Evolutionary conservation across 148 eudicot genomes (phyloP), one percentile per base, ranked within the genome.

Genomic region (Arbutus unedo): DNA sequence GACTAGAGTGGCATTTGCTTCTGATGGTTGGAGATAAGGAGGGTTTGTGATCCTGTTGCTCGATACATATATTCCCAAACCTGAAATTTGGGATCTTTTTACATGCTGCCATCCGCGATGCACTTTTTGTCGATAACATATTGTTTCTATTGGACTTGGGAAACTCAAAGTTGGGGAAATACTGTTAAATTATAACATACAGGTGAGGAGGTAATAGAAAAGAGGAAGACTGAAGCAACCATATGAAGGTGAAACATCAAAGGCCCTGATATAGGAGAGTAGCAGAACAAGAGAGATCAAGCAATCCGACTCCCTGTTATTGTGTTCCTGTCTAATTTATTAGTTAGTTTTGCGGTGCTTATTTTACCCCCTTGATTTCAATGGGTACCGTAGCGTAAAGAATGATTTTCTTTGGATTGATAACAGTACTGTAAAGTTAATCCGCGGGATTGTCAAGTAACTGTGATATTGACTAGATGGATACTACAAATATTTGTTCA

Each of bases 341-440:
- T 71, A 38, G 73, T 55, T 60, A 43, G 21, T 64, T 79, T 79
- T 47, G 54, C 59, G 23, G 44, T 50, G 45, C 19, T 54, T 44
- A 19, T 81, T 72, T 21, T 16, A 43, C 47, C 47, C 16, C 23
- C 43, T 71, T 68, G 53, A 54, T 45, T 81, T 16, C 2, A 1
- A n/a, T 25, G 71, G 21, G 64, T 44, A 23, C 43, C 31, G 45
- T 50, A 62, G 56, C 10, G 43, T 47, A 62, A 43, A 79, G 54
- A n/a, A n/a, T 6, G 67, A 60, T 50, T 62, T 3, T 11, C 14
- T 60, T 5, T 62, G 48, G 80, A 16, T 55, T 55, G 66, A 55
- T 21, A 16, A 14, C 66, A 38, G 54, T 74, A 51, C 64, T 67
- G 82, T 80, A 51, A 53, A 81, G 82, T 70, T 50, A 50, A 50